Evolutionary conservation across 371 early-diverging fungal species (phyloP).

Genomic region (Sporodiniella umbellata): DNA sequence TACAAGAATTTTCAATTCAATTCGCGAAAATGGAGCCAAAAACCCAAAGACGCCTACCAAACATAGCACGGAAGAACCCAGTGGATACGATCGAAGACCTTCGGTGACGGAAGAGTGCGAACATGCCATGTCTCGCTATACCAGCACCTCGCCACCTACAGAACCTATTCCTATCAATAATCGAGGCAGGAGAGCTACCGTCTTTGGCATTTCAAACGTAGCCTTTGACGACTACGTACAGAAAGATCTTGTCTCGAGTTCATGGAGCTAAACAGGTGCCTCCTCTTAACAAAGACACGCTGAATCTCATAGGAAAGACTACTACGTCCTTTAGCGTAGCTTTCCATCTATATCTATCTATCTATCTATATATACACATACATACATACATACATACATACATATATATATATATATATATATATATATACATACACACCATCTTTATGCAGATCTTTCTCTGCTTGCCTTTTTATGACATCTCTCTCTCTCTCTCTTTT

Average conservation of each 20-base stretch:
- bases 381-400: too few species aligned
- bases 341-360: too few species aligned
- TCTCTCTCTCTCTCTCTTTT: too few species aligned
- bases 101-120: conserved; percentile 14
- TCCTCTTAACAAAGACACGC: too few species aligned
- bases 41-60: not conserved
- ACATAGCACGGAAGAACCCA: not conserved
- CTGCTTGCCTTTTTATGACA: too few species aligned
- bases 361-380: too few species aligned
- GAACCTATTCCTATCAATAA: conserved; percentile 3
- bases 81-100: conserved; percentile 11
- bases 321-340: too few species aligned
- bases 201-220: conserved; percentile 40
- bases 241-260: conserved; percentile 45
- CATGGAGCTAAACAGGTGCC: conserved; percentile 46
- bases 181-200: conserved; percentile 14
- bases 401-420: too few species aligned
- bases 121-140: not conserved
- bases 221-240: conserved; percentile 42
- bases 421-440: too few species aligned
- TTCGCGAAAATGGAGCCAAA: conserved; percentile 7
- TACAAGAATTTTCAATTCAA: conserved; percentile 13
- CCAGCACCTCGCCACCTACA: conserved; percentile 1
- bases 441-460: too few species aligned
- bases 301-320: too few species aligned